phyloP scores from a whole-genome alignment of 352 stramenopile genomes.

The Globisporangium paroecandrum region DNA sequence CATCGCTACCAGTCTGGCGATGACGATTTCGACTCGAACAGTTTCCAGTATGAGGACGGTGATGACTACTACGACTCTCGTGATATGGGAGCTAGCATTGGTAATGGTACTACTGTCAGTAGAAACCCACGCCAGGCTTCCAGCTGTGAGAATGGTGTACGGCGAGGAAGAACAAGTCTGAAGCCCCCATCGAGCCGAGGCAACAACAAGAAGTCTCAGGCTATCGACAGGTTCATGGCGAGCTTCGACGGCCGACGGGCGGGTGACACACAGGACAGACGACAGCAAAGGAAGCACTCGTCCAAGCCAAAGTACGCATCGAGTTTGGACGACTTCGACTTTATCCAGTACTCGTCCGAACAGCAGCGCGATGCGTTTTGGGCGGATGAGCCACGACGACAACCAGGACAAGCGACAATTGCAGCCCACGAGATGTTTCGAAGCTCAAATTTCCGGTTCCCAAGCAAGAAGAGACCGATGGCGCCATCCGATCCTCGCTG shows the following conservation, averaged over 20 bases:
- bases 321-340: slow-evolving; percentile 40
- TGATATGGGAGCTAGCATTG: neutral
- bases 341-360: slow-evolving; percentile 15
- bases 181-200: neutral
- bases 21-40: slow-evolving; percentile 6
- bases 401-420: neutral
- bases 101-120: neutral
- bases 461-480: slow-evolving; percentile 29
- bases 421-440: neutral
- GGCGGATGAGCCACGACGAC: neutral
- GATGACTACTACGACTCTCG: slow-evolving; percentile 15
- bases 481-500: slow-evolving; percentile 39
- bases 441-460: slow-evolving; percentile 36
- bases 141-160: neutral
- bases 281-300: neutral
- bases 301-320: slow-evolving; percentile 12
- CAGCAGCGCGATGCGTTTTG: slow-evolving; percentile 10
- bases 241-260: slow-evolving; percentile 9
- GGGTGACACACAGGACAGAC: neutral
- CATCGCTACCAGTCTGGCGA: slow-evolving; percentile 7
- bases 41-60: slow-evolving; percentile 23
- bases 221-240: slow-evolving; percentile 10
- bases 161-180: neutral
- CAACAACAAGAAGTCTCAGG: slow-evolving; percentile 3
- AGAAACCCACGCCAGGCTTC: neutral